phyloP scores from a whole-genome alignment of 2,329 filamentous ascomycete species.

The Aspergillus clavatus region DNA sequence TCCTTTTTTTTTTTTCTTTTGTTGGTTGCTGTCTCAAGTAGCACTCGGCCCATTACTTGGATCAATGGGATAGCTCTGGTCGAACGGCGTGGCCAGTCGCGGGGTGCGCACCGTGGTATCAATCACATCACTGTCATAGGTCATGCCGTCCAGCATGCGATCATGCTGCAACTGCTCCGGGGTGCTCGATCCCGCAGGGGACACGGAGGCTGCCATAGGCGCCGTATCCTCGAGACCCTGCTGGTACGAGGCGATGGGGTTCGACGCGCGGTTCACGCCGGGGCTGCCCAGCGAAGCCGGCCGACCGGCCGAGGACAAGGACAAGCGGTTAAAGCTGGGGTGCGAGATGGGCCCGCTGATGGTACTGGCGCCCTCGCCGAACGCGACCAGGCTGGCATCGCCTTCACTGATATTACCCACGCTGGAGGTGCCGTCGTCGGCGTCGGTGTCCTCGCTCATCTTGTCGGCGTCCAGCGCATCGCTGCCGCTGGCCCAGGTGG shows the following conservation, averaged over 20 bases:
- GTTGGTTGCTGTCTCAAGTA: neutral
- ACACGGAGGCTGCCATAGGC: conserved; percentile 35
- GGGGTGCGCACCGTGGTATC: conserved; percentile 62
- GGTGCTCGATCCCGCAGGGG: conserved; percentile 33
- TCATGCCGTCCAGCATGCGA: conserved; percentile 63
- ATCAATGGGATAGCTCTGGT: conserved; percentile 8
- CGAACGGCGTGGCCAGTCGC: conserved; percentile 42
- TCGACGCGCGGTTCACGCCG: conserved; percentile 28
- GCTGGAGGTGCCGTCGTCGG: conserved; percentile 57
- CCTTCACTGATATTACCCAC: conserved; percentile 79
- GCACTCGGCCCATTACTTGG: neutral
- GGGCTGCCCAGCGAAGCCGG: conserved; percentile 41
- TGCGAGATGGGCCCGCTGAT: conserved; percentile 71
- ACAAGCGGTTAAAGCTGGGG: conserved; percentile 43
- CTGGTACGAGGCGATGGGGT: conserved; percentile 25
- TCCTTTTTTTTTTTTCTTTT: neutral
- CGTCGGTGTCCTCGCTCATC: conserved; percentile 63
- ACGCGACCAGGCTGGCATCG: conserved; percentile 78
- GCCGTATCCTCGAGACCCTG: conserved; percentile 36
- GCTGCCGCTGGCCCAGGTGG: conserved; percentile 64
- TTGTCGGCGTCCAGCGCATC: conserved; percentile 53
- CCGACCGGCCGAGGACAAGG: conserved; percentile 32
- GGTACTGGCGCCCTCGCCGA: conserved; percentile 86
- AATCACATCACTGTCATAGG: conserved; percentile 57
- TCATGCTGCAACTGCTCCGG: conserved; percentile 50